Base-by-base conservation (phyloP, 257 asterid genomes). In the Cordia subcordata region DNA sequence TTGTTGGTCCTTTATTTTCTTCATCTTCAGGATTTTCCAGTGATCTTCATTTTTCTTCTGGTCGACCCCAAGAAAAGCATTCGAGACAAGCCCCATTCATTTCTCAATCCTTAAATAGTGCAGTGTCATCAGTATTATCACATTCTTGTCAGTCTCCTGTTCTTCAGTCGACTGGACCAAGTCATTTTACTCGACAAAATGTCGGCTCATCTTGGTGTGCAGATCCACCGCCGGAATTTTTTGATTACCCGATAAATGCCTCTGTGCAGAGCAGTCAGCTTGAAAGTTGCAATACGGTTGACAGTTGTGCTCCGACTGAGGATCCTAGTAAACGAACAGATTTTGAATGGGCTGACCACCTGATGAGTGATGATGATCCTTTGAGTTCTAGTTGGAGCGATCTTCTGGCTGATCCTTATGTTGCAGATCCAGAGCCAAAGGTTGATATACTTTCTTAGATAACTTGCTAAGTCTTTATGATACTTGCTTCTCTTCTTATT, bases 301-400 rank as follows among this genome's bases (percentile, higher is more conserved):
- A 64, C 8, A 39, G 61, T 57, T 57, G 50, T 56, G 61, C 61
- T 49, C 75, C 73, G 37, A 49, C 83, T 13, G 87, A 79, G 57
- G 83, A 79, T 71, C 60, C 60, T 33, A 58, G 65, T 65, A 83
- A 78, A 72, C 68, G 70, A 17, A 75, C 64, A 59, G 84, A 92
- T 90, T 85, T 83, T 50, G 84, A 80, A 20, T 88, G 90, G 96
- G 85, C 93, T 12, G 85, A 88, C 70, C 82, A 82, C 65, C 81
- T 88, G 20, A 78, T 83, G 40, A 69, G 66, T 38, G 94, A 78
- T 47, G 71, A 72, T 63, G 93, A 77, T 69, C 76, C 72, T 63
- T 68, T 83, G 68, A 35, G 77, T 71, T 57, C 87, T 67, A 80
- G 69, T 64, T 88, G 90, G 95, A 76, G 63, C 44, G 94, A 80